Conservation (phyloP, 306 rosid genomes). For the Gleditsia sinensis region DNA sequence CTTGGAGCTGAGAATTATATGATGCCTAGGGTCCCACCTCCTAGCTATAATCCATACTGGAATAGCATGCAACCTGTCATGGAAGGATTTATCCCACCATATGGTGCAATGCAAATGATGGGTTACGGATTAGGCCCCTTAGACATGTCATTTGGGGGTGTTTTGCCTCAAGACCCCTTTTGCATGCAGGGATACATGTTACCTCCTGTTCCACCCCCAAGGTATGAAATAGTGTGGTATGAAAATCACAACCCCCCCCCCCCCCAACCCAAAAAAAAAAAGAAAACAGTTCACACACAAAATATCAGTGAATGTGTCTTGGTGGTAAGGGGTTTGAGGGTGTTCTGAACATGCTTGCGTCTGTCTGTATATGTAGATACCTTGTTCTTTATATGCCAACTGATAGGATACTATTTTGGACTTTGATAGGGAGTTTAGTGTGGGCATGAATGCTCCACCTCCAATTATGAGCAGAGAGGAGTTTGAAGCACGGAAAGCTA, state of each 20-base stretch:
- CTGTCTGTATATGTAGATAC: neutral
- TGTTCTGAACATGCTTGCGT: neutral
- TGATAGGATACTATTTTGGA: constrained; percentile 24
- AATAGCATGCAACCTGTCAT: constrained; percentile 81
- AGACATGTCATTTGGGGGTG: constrained; percentile 79
- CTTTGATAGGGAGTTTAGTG: constrained; percentile 65
- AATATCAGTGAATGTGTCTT: neutral
- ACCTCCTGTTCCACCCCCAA: constrained; percentile 72
- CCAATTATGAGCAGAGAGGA: constrained; percentile 87
- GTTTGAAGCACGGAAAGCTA: constrained; percentile 87
- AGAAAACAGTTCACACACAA: too few species aligned
- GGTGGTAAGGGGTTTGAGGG: constrained; percentile 2
- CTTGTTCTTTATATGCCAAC: constrained; percentile 2
- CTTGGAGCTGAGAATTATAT: constrained; percentile 72
- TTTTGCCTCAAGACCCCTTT: constrained; percentile 77
- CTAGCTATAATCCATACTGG: constrained; percentile 84
- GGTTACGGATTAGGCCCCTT: constrained; percentile 74
- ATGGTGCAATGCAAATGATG: constrained; percentile 75
- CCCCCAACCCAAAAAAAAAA: too few species aligned
- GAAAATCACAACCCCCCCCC: neutral
- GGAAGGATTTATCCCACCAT: constrained; percentile 82
- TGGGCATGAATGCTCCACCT: constrained; percentile 68
- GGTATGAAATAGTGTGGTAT: constrained; percentile 46
- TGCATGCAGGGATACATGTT: constrained; percentile 72
- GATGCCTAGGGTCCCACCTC: constrained; percentile 84